Percentiles rank a stretch among this genome's conserved stretches.
phyloP scores from a whole-genome alignment of 495 filamentous ascomycete species.

The Friedmanniomyces simplex region DNA sequence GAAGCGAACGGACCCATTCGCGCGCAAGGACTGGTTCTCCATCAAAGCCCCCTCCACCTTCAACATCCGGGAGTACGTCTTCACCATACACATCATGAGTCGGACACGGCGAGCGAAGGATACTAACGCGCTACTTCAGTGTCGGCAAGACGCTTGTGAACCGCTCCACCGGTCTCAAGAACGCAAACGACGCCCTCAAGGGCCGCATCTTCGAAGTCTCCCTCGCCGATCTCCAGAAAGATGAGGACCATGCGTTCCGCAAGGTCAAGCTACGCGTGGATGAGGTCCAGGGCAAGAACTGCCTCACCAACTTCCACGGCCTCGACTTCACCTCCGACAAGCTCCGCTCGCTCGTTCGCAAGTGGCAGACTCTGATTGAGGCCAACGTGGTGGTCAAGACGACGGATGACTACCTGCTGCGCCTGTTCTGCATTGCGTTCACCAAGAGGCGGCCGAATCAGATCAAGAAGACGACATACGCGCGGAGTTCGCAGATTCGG shows the following conservation, averaged over 20 bases:
- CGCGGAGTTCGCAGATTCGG: conserved; percentile 87
- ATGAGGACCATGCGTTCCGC: conserved; percentile 98
- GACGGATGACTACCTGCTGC: conserved; percentile 97
- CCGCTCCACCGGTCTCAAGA: conserved; percentile 98
- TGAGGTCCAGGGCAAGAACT: conserved; percentile 99
- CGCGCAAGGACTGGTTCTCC: conserved; percentile 96
- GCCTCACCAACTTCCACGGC: conserved; percentile 99
- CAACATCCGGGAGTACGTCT: conserved; percentile 83
- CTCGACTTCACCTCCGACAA: conserved; percentile 99
- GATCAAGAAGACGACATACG: conserved; percentile 99
- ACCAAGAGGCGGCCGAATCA: conserved; percentile 98
- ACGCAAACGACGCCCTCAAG: conserved; percentile 97
- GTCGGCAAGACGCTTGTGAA: conserved; percentile 99
- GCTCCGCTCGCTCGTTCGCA: conserved; percentile 94
- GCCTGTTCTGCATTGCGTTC: conserved; percentile 97
- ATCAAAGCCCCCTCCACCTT: conserved; percentile 98
- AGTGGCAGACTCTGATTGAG: conserved; percentile 98
- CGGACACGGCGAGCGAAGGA: not conserved
- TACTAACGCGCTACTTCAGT: conserved; percentile 40
- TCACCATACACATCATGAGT: conserved; percentile 8
- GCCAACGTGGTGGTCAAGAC: conserved; percentile 99
- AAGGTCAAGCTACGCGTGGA: conserved; percentile 98
- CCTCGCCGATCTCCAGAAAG: conserved; percentile 95
- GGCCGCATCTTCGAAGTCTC: conserved; percentile 98
- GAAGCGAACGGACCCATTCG: conserved; percentile 98